phyloP scores from a whole-genome alignment of 2,329 filamentous ascomycete genomes.

The Aspergillus carbonarius region DNA sequence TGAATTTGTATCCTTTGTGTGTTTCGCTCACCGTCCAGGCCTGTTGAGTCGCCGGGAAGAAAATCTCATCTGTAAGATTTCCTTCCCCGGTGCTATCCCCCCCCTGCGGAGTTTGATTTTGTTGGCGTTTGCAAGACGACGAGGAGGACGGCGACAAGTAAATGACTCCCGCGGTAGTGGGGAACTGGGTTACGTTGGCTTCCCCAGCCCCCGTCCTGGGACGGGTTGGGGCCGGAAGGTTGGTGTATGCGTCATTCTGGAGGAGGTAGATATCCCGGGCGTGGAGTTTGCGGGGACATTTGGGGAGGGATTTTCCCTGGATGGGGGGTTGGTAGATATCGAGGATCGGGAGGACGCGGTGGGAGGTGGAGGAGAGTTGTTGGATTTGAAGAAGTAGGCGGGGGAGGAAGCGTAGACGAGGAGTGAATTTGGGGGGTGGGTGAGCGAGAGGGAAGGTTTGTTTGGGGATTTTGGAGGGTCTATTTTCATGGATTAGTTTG shows the following conservation, averaged over 20 bases:
- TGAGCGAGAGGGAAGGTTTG: slow-evolving; percentile 33
- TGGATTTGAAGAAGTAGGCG: slow-evolving; percentile 35
- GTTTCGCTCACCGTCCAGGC: background rate
- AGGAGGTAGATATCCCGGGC: slow-evolving; percentile 30
- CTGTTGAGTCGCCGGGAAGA: background rate
- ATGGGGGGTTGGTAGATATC: slow-evolving; percentile 32
- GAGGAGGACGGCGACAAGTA: background rate
- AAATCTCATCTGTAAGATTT: background rate
- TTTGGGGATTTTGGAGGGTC: slow-evolving; percentile 5
- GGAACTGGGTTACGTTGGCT: background rate
- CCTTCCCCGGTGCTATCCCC: background rate
- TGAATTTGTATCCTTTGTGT: background rate
- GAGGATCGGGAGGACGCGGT: slow-evolving; percentile 29
- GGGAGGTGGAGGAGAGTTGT: slow-evolving; percentile 24
- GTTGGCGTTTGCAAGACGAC: background rate
- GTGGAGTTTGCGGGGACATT: slow-evolving; percentile 23
- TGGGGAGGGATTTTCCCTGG: slow-evolving; percentile 23
- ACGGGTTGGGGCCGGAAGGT: background rate
- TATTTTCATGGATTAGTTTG: background rate
- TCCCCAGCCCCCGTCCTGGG: background rate
- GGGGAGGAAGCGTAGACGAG: slow-evolving; percentile 26
- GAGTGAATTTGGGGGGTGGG: slow-evolving; percentile 29
- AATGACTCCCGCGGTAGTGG: slow-evolving; percentile 2
- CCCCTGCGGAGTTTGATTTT: background rate
- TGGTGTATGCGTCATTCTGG: slow-evolving; percentile 26